phyloP scores from a whole-genome alignment of 257 asterid species.

The Phtheirospermum japonicum region DNA sequence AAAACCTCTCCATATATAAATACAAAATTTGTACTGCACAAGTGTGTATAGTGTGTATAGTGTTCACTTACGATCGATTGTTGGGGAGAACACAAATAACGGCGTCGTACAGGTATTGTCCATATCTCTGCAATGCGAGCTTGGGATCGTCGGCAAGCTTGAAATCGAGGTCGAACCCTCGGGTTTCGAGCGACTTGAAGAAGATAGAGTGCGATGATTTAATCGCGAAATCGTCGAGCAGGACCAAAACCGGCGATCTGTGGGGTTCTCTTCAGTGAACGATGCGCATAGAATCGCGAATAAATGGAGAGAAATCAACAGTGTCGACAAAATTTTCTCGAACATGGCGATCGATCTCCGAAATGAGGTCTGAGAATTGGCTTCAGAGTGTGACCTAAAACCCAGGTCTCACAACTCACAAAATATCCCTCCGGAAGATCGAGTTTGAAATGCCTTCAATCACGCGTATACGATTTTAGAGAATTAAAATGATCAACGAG shows the following conservation, averaged over 20 bases:
- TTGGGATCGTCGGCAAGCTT: constrained; percentile 76
- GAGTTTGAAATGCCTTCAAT: neutral
- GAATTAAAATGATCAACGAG: neutral
- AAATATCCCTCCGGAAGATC: neutral
- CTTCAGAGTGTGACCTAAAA: neutral
- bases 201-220: constrained; percentile 72
- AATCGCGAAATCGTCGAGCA: constrained; percentile 63
- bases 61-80: constrained; percentile 50
- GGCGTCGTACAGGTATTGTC: constrained; percentile 65
- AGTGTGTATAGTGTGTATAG: neutral
- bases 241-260: constrained; percentile 66
- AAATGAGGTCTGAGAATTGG: constrained; percentile 6
- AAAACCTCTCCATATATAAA: neutral
- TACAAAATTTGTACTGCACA: neutral
- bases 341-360: constrained; percentile 35
- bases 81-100: constrained; percentile 64
- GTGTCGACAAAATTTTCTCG: constrained; percentile 3
- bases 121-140: constrained; percentile 71
- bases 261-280: constrained; percentile 66
- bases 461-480: neutral
- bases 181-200: constrained; percentile 55
- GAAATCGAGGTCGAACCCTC: constrained; percentile 66
- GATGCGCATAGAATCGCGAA: constrained; percentile 40
- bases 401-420: neutral
- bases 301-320: constrained; percentile 26